A percentile compares a stretch with the other conserved stretches of the same genome.
Conservation (phyloP, 345 rosid species). For the Garcia nutans region DNA sequence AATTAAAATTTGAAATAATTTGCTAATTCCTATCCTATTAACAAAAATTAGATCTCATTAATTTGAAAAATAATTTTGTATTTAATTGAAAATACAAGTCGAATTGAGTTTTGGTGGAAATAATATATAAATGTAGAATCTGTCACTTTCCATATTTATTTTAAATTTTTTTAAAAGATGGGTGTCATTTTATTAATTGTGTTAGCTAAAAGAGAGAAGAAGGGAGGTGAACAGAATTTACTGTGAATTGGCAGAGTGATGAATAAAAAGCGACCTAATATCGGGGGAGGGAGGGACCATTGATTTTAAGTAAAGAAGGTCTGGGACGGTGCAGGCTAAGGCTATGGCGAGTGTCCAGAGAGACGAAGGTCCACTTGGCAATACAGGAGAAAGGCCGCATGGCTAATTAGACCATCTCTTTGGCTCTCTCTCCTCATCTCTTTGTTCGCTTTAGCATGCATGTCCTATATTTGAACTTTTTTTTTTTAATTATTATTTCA, state of each 20-base stretch:
- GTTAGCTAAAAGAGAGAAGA: constrained; percentile 6
- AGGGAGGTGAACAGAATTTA: neutral
- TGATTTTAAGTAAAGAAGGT: neutral
- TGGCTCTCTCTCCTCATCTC: constrained; percentile 6
- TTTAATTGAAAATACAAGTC: too few relatives aligned
- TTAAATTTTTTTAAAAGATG: too few relatives aligned
- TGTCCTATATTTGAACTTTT: constrained; percentile 14
- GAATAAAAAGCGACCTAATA: neutral
- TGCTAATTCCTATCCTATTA: too few relatives aligned
- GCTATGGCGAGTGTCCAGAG: constrained; percentile 17
- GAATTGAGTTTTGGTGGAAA: too few relatives aligned
- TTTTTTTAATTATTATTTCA: too few relatives aligned
- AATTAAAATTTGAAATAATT: too few relatives aligned
- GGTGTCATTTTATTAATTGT: neutral
- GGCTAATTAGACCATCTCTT: neutral
- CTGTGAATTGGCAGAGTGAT: too few relatives aligned
- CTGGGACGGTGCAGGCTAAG: constrained; percentile 14
- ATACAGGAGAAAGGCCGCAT: constrained; percentile 17
- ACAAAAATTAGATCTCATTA: too few relatives aligned
- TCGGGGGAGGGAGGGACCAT: constrained; percentile 26
- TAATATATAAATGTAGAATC: too few relatives aligned
- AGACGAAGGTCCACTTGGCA: constrained; percentile 19
- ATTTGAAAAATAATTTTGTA: too few relatives aligned
- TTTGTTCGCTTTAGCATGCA: constrained; percentile 12
- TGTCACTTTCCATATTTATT: too few relatives aligned